Evolutionary conservation across 768 basidiomycete genomes (phyloP).

Genomic region (Phlebiopsis gigantea): DNA sequence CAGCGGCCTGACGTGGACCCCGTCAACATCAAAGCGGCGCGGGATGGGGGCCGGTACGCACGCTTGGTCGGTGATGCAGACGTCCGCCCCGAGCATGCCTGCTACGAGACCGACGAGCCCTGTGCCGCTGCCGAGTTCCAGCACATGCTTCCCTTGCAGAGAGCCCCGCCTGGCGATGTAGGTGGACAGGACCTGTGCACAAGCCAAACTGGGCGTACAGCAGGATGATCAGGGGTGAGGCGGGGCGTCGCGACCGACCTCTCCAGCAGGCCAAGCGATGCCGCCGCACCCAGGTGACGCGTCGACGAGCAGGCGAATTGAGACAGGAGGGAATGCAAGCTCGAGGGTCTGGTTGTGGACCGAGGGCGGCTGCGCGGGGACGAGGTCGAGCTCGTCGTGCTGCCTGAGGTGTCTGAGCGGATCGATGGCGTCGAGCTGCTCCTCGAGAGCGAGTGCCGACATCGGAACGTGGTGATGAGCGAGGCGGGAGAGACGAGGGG

Average conservation of each 20-base stretch:
- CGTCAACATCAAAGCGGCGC: slow-evolving; percentile 3
- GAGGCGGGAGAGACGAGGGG: background rate
- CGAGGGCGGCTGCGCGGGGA: slow-evolving; percentile 53
- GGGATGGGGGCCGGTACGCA: slow-evolving; percentile 37
- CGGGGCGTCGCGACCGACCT: slow-evolving; percentile 42
- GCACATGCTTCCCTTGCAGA: slow-evolving; percentile 49
- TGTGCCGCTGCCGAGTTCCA: slow-evolving; percentile 90
- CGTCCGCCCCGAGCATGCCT: slow-evolving; percentile 56
- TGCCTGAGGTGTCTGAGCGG: slow-evolving; percentile 58
- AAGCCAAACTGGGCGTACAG: slow-evolving; percentile 1
- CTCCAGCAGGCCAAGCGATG: slow-evolving; percentile 88
- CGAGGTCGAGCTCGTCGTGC: slow-evolving; percentile 30
- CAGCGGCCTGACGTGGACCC: slow-evolving; percentile 48
- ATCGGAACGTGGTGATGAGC: background rate
- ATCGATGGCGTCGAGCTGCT: slow-evolving; percentile 48
- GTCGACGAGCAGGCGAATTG: slow-evolving; percentile 59
- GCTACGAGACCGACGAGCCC: slow-evolving; percentile 89
- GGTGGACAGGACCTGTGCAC: slow-evolving; percentile 62
- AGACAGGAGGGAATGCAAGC: slow-evolving; percentile 37
- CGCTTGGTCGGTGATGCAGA: slow-evolving; percentile 90
- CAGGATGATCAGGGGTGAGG: background rate
- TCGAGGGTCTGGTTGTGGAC: slow-evolving; percentile 41
- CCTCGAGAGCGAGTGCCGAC: slow-evolving; percentile 43
- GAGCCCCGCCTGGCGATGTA: slow-evolving; percentile 64
- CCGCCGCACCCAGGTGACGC: slow-evolving; percentile 89